phyloP scores from a whole-genome alignment of 768 basidiomycete species.

The Amanita polypyramis region DNA sequence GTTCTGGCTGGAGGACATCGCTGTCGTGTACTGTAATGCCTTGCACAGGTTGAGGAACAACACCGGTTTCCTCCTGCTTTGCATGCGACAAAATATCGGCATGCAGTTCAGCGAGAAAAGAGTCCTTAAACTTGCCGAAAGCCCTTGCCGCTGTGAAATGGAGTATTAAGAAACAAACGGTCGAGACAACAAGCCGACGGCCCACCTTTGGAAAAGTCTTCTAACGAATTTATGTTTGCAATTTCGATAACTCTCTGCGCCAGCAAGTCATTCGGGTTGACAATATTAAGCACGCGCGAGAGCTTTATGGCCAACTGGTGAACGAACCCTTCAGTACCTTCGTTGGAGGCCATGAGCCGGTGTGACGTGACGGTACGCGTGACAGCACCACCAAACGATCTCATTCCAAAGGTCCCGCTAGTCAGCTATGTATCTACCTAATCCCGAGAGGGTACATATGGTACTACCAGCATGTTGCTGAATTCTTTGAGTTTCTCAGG shows the following conservation, averaged over 20 bases:
- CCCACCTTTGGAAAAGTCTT: constrained; percentile 62
- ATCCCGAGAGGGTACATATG: constrained; percentile 47
- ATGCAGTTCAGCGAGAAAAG: constrained; percentile 71
- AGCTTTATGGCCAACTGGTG: constrained; percentile 71
- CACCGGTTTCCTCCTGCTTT: constrained; percentile 49
- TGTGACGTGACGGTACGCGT: not conserved
- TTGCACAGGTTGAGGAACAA: constrained; percentile 48
- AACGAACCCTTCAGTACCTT: not conserved
- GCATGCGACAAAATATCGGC: constrained; percentile 66
- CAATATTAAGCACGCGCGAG: constrained; percentile 65
- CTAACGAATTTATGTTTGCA: constrained; percentile 54
- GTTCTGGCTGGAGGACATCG: constrained; percentile 79
- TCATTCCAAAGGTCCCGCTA: no score
- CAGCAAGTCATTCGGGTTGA: constrained; percentile 79
- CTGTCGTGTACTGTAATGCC: constrained; percentile 72
- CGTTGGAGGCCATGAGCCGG: not conserved
- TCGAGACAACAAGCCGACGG: not conserved
- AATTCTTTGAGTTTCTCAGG: constrained; percentile 90
- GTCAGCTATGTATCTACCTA: constrained; percentile 1
- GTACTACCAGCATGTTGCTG: constrained; percentile 82
- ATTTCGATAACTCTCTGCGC: constrained; percentile 74
- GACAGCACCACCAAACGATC: not conserved
- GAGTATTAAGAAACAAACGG: constrained; percentile 1
- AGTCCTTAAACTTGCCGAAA: constrained; percentile 82
- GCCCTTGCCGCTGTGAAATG: constrained; percentile 48